Evolutionary conservation across 306 rosid genomes (phyloP).

Genomic region (Castanospermum australe): DNA sequence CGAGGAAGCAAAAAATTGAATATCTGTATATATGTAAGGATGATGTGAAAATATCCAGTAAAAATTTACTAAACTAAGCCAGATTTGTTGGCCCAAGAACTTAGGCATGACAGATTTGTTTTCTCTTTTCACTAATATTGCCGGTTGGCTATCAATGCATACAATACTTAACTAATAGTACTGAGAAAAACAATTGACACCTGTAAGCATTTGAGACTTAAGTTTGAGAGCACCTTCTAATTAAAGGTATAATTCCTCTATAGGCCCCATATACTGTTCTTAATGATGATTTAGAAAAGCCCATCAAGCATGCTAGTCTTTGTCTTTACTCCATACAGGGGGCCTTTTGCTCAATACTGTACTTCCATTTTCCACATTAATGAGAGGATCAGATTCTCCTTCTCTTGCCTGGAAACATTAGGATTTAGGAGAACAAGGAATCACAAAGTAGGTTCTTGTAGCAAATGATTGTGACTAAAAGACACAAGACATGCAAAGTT

Average conservation of each 20-base stretch:
- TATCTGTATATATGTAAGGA: background rate
- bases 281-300: background rate
- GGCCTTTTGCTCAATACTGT: slow-evolving; percentile 47
- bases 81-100: slow-evolving; percentile 17
- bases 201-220: slow-evolving; percentile 18
- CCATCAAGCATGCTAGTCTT: slow-evolving; percentile 55
- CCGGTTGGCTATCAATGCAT: slow-evolving; percentile 30
- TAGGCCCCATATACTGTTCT: background rate
- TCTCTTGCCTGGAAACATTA: slow-evolving; percentile 57
- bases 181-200: slow-evolving; percentile 21
- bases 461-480: background rate
- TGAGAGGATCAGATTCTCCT: slow-evolving; percentile 68
- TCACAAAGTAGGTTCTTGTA: slow-evolving; percentile 6
- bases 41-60: slow-evolving; percentile 13
- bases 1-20: background rate
- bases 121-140: slow-evolving; percentile 3
- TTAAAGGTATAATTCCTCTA: slow-evolving; percentile 2
- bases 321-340: slow-evolving; percentile 67
- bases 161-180: slow-evolving; percentile 25
- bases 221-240: slow-evolving; percentile 1
- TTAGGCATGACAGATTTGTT: background rate
- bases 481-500: background rate
- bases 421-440: background rate
- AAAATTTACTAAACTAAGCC: slow-evolving; percentile 11
- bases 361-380: slow-evolving; percentile 56